Evolutionary conservation across 345 rosid genomes (phyloP).

Genomic region (Citrus cavaleriei): DNA sequence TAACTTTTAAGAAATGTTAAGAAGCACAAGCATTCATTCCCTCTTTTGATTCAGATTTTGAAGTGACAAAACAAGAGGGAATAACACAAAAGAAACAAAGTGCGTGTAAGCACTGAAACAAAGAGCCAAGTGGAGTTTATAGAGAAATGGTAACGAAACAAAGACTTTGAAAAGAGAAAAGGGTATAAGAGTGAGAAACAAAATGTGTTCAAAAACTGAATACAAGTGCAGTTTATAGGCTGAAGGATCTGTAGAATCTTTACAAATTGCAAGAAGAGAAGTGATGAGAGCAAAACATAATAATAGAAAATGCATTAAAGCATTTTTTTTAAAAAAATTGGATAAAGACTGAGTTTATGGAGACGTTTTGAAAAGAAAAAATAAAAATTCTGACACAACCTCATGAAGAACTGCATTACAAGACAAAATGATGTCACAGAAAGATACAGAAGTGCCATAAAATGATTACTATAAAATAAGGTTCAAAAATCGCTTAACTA

Average conservation of each 20-base stretch:
- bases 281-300: constrained; percentile 29
- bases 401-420: constrained; percentile 80
- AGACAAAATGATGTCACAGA: constrained; percentile 79
- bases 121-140: background rate
- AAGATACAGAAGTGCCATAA: constrained; percentile 25
- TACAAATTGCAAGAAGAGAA: constrained; percentile 60
- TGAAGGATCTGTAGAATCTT: constrained; percentile 35
- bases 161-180: background rate
- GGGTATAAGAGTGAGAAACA: constrained; percentile 8
- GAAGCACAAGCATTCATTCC: background rate
- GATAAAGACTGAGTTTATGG: constrained; percentile 13
- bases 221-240: constrained; percentile 14
- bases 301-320: constrained; percentile 1
- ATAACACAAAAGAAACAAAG: constrained; percentile 12
- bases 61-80: constrained; percentile 17
- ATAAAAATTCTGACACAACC: constrained; percentile 67
- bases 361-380: constrained; percentile 25
- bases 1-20: background rate
- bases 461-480: constrained; percentile 13
- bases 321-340: constrained; percentile 15
- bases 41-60: constrained; percentile 17
- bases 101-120: constrained; percentile 20
- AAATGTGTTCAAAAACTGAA: constrained; percentile 20
- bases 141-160: constrained; percentile 1
- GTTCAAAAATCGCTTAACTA: background rate